phyloP scores from a whole-genome alignment of 2,329 filamentous ascomycete species.

The Ophiocordyceps sinensis region DNA sequence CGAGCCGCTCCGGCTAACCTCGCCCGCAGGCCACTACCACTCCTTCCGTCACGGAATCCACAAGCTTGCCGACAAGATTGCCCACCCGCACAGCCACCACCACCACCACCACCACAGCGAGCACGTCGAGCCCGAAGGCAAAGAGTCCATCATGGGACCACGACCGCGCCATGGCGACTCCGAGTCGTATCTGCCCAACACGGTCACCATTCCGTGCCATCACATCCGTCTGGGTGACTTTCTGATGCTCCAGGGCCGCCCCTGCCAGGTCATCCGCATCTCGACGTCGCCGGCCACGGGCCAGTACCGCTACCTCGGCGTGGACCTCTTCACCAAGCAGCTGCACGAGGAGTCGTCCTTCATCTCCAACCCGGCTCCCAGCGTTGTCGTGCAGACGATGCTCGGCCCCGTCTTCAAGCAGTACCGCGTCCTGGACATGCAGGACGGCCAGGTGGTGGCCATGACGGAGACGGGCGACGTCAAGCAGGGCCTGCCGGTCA shows the following conservation, averaged over 20 bases:
- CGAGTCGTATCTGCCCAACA: constrained; percentile 47
- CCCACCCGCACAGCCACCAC: constrained; percentile 33
- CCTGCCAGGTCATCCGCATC: constrained; percentile 99
- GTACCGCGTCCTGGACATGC: constrained; percentile 97
- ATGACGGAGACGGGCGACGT: constrained; percentile 99
- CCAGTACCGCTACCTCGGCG: constrained; percentile 99
- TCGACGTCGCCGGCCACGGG: constrained; percentile 94
- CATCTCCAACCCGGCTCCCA: constrained; percentile 91
- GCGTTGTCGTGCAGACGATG: constrained; percentile 98
- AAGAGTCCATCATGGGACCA: constrained; percentile 13
- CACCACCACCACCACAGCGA: constrained; percentile 28
- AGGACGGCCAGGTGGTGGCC: constrained; percentile 74
- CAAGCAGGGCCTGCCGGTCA: constrained; percentile 86
- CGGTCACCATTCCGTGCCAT: constrained; percentile 97
- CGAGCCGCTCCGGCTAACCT: not conserved
- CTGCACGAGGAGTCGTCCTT: constrained; percentile 97
- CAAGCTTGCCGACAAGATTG: constrained; percentile 42
- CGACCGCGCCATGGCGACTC: constrained; percentile 13
- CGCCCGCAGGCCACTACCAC: constrained; percentile 39
- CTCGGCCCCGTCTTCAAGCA: constrained; percentile 99
- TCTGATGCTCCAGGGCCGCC: constrained; percentile 95
- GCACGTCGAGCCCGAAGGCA: constrained; percentile 32
- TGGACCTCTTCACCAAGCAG: constrained; percentile 99
- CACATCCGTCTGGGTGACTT: constrained; percentile 99
- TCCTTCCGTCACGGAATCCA: constrained; percentile 41